Conservation (phyloP, 208 protist species). For the Wallacemonas sp. region DNA sequence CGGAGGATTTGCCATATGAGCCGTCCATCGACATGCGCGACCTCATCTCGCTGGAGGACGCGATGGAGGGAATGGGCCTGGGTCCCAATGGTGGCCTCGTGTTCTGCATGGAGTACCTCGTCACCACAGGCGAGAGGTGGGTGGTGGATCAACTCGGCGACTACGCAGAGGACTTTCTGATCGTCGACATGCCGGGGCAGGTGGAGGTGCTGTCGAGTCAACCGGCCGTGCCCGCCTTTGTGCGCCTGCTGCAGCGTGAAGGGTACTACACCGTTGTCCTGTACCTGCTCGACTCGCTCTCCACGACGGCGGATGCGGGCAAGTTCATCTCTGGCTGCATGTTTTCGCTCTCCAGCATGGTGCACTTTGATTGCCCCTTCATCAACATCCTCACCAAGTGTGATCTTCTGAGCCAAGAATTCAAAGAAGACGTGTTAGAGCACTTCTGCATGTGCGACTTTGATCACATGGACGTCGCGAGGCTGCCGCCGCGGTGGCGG, state of each 20-base stretch:
- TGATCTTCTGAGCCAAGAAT: conserved; percentile 72
- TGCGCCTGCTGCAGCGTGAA: conserved; percentile 75
- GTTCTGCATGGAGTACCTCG: conserved; percentile 98
- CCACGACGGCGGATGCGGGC: conserved; percentile 79
- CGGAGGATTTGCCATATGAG: conserved; percentile 92
- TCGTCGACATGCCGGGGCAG: conserved; percentile 99
- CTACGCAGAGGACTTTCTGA: conserved; percentile 95
- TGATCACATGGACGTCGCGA: conserved; percentile 74
- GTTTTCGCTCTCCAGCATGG: conserved; percentile 90
- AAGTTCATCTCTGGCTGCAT: conserved; percentile 92
- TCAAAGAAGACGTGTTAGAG: conserved; percentile 75
- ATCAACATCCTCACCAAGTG: conserved; percentile 92
- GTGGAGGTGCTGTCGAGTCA: conserved; percentile 99
- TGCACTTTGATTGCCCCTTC: conserved; percentile 91
- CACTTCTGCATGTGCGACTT: conserved; percentile 91
- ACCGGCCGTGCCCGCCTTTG: conserved; percentile 86
- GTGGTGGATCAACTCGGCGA: conserved; percentile 93
- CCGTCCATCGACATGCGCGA: conserved; percentile 94
- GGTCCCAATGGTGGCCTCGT: conserved; percentile 99
- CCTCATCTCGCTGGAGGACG: conserved; percentile 94
- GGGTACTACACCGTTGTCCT: conserved; percentile 84
- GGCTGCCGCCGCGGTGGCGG: conserved; percentile 59
- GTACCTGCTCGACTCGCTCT: conserved; percentile 85
- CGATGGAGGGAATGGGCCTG: conserved; percentile 90
- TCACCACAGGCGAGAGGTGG: conserved; percentile 93